Conservation (phyloP, 176 grass and related monocot genomes). For the Puya raimondii region DNA sequence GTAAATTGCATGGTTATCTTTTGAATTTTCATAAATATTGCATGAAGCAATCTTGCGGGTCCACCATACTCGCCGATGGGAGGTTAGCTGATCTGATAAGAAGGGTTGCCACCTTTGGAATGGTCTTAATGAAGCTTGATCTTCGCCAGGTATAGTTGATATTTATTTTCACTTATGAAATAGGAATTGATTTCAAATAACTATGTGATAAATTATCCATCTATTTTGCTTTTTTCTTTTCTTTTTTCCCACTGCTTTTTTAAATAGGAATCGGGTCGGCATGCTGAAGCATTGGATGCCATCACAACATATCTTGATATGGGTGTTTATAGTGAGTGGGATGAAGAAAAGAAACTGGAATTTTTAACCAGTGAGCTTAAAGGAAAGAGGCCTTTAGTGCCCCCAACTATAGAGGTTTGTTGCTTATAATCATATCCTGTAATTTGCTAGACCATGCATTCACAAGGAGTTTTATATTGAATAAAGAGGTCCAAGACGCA, state of each 20-base stretch:
- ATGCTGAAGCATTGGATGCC: slow-evolving; percentile 79
- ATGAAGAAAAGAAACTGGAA: slow-evolving; percentile 71
- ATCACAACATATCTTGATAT: slow-evolving; percentile 75
- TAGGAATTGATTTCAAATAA: background rate
- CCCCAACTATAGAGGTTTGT: slow-evolving; percentile 59
- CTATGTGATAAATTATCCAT: background rate
- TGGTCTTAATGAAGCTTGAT: slow-evolving; percentile 91
- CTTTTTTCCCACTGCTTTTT: background rate
- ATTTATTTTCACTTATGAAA: background rate
- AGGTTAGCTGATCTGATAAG: slow-evolving; percentile 88
- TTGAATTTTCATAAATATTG: slow-evolving; percentile 22
- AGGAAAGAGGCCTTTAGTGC: slow-evolving; percentile 82
- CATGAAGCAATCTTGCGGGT: slow-evolving; percentile 80
- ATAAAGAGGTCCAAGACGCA: too few relatives aligned
- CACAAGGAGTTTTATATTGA: too few relatives aligned
- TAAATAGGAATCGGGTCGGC: slow-evolving; percentile 60
- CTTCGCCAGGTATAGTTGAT: slow-evolving; percentile 53
- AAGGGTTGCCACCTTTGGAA: slow-evolving; percentile 76
- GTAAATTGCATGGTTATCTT: background rate
- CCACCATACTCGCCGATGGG: slow-evolving; percentile 63
- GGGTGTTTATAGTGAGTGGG: slow-evolving; percentile 82
- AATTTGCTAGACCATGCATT: background rate
- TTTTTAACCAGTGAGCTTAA: slow-evolving; percentile 85
- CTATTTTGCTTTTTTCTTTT: background rate
- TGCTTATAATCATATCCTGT: slow-evolving; percentile 12